These are phyloP conservation scores for Neostapfia colusana DNA, from an alignment of 176 grass and related monocot genomes.

Conservation along the genomic window DNA sequence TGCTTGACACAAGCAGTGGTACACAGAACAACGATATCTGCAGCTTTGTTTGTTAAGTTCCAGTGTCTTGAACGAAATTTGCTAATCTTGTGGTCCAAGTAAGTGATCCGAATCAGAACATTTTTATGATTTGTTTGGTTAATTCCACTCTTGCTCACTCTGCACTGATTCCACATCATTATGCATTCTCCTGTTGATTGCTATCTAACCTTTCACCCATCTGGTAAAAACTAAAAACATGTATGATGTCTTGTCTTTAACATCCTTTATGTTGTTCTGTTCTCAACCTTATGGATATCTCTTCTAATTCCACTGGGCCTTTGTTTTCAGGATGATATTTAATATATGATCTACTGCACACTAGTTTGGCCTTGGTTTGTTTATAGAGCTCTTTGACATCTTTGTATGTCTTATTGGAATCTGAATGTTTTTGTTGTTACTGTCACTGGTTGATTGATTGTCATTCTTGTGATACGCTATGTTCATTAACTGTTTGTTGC, in stretches of 20 bases:
- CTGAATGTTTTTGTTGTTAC: not conserved
- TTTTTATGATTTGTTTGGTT: conserved; percentile 17
- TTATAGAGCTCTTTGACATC: not conserved
- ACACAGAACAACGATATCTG: conserved; percentile 30
- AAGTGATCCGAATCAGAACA: conserved; percentile 17
- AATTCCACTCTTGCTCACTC: not conserved
- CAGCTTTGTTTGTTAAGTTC: conserved; percentile 28
- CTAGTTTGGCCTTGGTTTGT: not conserved
- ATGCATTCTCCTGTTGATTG: not conserved
- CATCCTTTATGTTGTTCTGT: not conserved
- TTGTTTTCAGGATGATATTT: not conserved
- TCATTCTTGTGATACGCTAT: not conserved
- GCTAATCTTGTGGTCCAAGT: conserved; percentile 27
- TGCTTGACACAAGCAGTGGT: conserved; percentile 24
- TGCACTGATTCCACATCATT: not conserved
- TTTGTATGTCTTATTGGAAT: not conserved
- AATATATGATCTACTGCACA: not conserved
- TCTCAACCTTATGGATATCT: not conserved
- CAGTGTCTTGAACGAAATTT: conserved; percentile 29
- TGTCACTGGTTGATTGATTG: not conserved
- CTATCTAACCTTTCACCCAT: not conserved
- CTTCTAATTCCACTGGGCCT: not conserved
- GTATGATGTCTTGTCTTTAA: not conserved
- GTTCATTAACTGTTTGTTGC: not conserved
- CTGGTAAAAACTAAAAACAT: no score